Evolutionary conservation across 495 filamentous ascomycete genomes (phyloP), one percentile per base, ranked within the genome.

Genomic region (Aspergillus panamensis): DNA sequence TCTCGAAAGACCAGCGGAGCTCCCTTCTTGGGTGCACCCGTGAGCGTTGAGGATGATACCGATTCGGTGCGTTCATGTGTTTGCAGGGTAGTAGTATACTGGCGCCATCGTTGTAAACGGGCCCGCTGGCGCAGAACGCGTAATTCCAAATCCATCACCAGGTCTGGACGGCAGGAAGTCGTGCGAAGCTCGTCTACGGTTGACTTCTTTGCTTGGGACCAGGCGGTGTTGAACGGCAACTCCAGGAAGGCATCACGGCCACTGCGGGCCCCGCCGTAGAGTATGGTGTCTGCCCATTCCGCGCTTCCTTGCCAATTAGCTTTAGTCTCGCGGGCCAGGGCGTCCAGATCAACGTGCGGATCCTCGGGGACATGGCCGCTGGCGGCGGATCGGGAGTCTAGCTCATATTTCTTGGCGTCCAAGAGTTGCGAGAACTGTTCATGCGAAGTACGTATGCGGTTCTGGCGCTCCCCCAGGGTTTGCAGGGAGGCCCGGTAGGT

Each of bases 281-380:
- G 69, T 19, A 95, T 63, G 14, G 78, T 69, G 37, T 89, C 81
- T 61, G 86, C 76, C 85, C 88, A 90, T 50, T 85, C 77, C 48
- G 82, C 76, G 59, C 85, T 79, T 1, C 90, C 91, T 7, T 87
- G 73, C 90, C 90, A 96, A 58, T 90, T 89, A 19, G 82, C 82
- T 58, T 78, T 78, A 30, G 91, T 67, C 14, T 81, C 74, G 29
- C 76, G 74, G 43, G 81, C 74, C 12, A 77, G 25, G 8, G 17
- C 33, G 2, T 71, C 55, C 48, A 66, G 55, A 77, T 75, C 48
- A 51, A 69, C 54, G 58, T 71, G 45, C 75, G 77, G 61, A 75
- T 81, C 45, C 70, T 51, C 1, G 4, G 60, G 13, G 8, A 40
- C 39, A 7, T 39, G 48, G 14, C 43, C 29, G 7, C 55, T 47